Evolutionary conservation across 2,329 filamentous ascomycete species (phyloP).

Genomic region (Cladobotryum mycophilum): DNA sequence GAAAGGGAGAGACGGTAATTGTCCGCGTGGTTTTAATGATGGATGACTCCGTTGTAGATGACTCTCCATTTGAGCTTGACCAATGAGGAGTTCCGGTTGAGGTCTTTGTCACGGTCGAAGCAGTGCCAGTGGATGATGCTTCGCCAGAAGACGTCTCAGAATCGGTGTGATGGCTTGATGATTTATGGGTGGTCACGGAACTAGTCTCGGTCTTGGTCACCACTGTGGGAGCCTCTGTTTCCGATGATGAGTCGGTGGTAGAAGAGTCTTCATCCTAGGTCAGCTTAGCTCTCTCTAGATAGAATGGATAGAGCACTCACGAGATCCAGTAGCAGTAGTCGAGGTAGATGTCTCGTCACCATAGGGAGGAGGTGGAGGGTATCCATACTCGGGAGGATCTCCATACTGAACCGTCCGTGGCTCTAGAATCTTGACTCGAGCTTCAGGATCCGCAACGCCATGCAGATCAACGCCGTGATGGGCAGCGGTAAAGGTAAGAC

Average conservation of each 20-base stretch:
- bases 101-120: background rate
- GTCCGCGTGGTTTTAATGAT: background rate
- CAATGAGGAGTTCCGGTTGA: background rate
- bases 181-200: background rate
- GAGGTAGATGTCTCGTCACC: conserved; percentile 13
- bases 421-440: conserved; percentile 8
- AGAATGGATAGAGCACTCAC: conserved; percentile 5
- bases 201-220: conserved; percentile 4
- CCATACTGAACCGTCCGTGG: conserved; percentile 11
- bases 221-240: background rate
- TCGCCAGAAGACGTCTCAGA: background rate
- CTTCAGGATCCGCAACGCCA: background rate
- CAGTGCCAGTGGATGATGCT: background rate
- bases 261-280: background rate
- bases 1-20: conserved; percentile 1
- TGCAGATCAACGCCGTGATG: background rate
- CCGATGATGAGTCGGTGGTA: conserved; percentile 2
- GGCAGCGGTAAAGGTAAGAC: conserved; percentile 10
- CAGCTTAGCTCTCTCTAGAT: background rate
- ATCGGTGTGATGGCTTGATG: background rate
- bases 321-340: background rate
- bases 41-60: conserved; percentile 1
- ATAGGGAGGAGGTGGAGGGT: conserved; percentile 16
- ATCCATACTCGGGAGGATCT: conserved; percentile 15
- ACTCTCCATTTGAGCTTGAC: background rate